Percentiles rank a stretch among this genome's conserved stretches.
These are phyloP conservation scores for Boletus rubropictus DNA, from an alignment of 768 basidiomycete genomes.

Conservation along the genomic window DNA sequence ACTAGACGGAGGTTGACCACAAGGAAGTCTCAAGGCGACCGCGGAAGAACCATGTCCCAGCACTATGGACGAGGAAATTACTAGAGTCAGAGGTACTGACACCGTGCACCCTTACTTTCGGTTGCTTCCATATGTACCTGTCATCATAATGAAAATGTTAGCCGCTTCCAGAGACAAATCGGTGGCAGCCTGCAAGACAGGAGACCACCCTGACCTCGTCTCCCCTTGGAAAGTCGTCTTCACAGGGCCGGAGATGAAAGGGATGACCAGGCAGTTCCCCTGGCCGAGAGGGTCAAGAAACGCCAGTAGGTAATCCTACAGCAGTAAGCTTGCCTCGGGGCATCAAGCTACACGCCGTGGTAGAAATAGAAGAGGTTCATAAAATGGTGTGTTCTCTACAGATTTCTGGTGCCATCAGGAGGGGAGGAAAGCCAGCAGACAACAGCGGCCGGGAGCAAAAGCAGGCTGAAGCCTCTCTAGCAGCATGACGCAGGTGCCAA, in stretches of 20 bases:
- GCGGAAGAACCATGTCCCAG: slow-evolving; percentile 8
- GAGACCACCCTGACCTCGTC: slow-evolving; percentile 10
- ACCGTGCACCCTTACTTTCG: slow-evolving; percentile 7
- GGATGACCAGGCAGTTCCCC: slow-evolving; percentile 1
- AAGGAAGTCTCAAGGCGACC: slow-evolving; percentile 27
- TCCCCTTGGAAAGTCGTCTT: slow-evolving; percentile 13
- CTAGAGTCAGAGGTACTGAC: slow-evolving; percentile 4
- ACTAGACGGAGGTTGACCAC: slow-evolving; percentile 10
- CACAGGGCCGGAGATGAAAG: slow-evolving; percentile 24
- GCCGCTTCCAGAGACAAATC: slow-evolving; percentile 10
- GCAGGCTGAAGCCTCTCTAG: slow-evolving; percentile 3
- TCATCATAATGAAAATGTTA: slow-evolving; percentile 13
- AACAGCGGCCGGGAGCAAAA: slow-evolving; percentile 8
- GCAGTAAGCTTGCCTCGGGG: slow-evolving; percentile 8
- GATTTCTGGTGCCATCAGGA: slow-evolving; percentile 13
- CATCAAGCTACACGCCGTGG: slow-evolving; percentile 21
- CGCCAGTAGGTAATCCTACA: slow-evolving; percentile 8
- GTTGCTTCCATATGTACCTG: slow-evolving; percentile 9
- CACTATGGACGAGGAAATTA: slow-evolving; percentile 12
- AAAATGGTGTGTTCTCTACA: slow-evolving; percentile 4
- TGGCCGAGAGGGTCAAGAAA: slow-evolving; percentile 4
- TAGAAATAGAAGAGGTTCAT: slow-evolving; percentile 20
- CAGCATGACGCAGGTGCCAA: slow-evolving; percentile 2
- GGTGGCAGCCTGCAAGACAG: slow-evolving; percentile 16
- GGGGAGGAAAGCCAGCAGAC: slow-evolving; percentile 7